A percentile compares a stretch with the other conserved stretches of the same genome.
These are phyloP conservation scores for Pyrus betulifolia DNA, from an alignment of 306 rosid species.

Conservation along the genomic window DNA sequence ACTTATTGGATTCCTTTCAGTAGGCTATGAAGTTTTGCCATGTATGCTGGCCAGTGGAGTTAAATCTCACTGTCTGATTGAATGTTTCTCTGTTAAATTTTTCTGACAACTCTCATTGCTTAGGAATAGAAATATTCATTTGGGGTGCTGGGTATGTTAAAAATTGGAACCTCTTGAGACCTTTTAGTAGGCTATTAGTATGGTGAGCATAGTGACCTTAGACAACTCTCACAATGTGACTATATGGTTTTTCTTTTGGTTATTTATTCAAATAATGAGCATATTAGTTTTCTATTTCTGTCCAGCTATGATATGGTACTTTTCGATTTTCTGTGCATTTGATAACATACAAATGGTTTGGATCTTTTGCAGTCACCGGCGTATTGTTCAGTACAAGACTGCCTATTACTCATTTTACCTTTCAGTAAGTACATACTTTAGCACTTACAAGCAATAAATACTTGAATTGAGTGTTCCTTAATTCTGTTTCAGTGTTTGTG, in stretches of 20 bases:
- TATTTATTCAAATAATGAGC: neutral
- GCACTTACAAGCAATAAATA: neutral
- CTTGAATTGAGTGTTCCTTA: neutral
- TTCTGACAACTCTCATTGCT: neutral
- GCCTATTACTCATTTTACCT: slow-evolving; percentile 89
- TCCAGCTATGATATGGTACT: neutral
- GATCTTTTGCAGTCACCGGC: slow-evolving; percentile 62
- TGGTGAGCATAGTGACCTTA: neutral
- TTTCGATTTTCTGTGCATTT: neutral
- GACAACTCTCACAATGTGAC: neutral
- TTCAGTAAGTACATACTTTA: slow-evolving; percentile 43
- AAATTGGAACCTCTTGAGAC: neutral
- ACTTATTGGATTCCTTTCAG: neutral
- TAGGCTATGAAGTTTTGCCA: neutral
- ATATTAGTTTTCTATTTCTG: neutral
- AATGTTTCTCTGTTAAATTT: neutral
- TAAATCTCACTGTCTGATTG: neutral
- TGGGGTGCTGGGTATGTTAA: too few relatives aligned
- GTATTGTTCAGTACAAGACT: slow-evolving; percentile 89
- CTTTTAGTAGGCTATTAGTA: neutral
- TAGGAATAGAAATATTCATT: neutral
- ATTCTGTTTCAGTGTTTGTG: neutral
- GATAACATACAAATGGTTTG: neutral
- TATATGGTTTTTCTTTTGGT: neutral
- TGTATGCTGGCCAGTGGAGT: neutral